Conservation (phyloP, 352 stramenopile species). For the Globisporangium splendens region DNA sequence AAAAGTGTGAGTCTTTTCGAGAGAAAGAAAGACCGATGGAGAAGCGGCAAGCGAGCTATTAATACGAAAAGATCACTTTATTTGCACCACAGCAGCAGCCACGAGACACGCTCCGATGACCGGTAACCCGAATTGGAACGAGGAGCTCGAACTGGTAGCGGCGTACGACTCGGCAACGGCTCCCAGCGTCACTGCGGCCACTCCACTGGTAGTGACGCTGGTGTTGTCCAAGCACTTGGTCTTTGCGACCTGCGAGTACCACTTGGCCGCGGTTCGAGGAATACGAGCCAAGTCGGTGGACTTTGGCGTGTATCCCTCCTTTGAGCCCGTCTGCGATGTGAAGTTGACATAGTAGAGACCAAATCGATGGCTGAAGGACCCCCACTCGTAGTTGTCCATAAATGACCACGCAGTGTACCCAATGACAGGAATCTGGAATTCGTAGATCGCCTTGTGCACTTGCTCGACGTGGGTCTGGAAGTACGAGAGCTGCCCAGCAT, state of each 20-base stretch:
- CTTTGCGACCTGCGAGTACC: conserved; percentile 50
- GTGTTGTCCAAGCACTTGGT: conserved; percentile 51
- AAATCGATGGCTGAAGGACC: conserved; percentile 58
- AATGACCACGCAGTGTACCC: conserved; percentile 94
- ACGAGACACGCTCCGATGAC: no score
- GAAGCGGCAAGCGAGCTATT: no score
- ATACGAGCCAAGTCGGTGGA: conserved; percentile 37
- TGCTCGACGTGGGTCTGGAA: conserved; percentile 50
- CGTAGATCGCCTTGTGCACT: conserved; percentile 49
- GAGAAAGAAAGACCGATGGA: no score
- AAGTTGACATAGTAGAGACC: conserved; percentile 17
- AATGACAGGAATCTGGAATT: conserved; percentile 72
- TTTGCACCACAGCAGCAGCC: no score
- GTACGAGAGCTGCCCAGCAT: conserved; percentile 59
- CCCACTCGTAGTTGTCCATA: conserved; percentile 95
- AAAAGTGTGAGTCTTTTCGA: no score
- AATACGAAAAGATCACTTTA: no score
- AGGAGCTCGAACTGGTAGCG: no score
- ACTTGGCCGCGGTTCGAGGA: conserved; percentile 41
- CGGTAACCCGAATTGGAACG: no score
- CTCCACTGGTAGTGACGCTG: no score
- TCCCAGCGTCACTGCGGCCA: no score
- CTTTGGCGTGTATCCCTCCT: conserved; percentile 31
- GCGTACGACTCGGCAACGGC: no score
- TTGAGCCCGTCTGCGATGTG: conserved; percentile 30